Percentiles rank a stretch among this genome's conserved stretches.
Conservation (phyloP, 345 rosid species). For the Acer negundo region DNA sequence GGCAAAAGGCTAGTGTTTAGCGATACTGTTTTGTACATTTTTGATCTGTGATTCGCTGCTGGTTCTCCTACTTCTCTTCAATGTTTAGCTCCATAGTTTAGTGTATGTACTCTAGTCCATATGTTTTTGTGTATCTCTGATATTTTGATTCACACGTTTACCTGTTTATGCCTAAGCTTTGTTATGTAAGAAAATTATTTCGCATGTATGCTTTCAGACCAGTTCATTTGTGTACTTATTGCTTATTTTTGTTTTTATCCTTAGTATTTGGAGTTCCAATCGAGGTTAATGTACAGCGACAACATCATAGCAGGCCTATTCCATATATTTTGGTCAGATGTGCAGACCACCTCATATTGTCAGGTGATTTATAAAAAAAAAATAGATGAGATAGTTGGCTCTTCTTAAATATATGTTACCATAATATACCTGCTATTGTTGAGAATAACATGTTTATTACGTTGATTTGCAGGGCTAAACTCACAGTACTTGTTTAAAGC, state of each 20-base stretch:
- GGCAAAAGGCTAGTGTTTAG: background rate
- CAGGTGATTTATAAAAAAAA: slow-evolving; percentile 51
- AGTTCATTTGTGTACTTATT: slow-evolving; percentile 11
- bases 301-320: slow-evolving; percentile 62
- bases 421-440: background rate
- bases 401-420: background rate
- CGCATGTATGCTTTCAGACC: background rate
- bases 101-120: background rate
- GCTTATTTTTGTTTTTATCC: slow-evolving; percentile 10
- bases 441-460: slow-evolving; percentile 1
- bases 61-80: background rate
- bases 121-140: background rate
- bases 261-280: slow-evolving; percentile 92
- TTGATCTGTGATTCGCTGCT: background rate
- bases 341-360: slow-evolving; percentile 78
- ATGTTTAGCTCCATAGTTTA: background rate
- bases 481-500: slow-evolving; percentile 68
- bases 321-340: slow-evolving; percentile 71
- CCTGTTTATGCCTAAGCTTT: background rate
- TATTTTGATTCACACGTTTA: background rate
- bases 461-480: slow-evolving; percentile 58
- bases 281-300: slow-evolving; percentile 73
- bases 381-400: background rate
- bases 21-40: background rate
- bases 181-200: background rate